Conservation (phyloP, 1,139 yeast species). For the Pneumocystis sp. region DNA sequence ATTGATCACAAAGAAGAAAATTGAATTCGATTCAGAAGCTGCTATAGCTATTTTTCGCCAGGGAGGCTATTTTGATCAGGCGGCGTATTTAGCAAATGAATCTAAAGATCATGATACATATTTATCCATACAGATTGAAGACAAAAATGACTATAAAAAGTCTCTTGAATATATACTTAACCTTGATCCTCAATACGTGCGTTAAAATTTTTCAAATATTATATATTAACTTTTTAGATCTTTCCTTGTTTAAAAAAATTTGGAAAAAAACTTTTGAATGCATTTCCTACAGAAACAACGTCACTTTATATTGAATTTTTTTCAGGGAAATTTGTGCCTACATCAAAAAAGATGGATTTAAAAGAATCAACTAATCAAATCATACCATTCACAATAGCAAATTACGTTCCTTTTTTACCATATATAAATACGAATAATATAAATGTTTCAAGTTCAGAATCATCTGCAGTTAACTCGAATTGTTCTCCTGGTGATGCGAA, state of each 20-base stretch:
- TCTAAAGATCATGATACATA: constrained; percentile 62
- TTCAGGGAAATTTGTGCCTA: constrained; percentile 64
- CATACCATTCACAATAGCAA: not conserved
- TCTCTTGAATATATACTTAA: constrained; percentile 57
- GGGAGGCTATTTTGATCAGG: constrained; percentile 54
- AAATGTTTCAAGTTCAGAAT: constrained; percentile 4
- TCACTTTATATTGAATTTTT: constrained; percentile 69
- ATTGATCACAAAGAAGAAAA: constrained; percentile 37
- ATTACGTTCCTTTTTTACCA: constrained; percentile 3
- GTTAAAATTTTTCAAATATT: constrained; percentile 28
- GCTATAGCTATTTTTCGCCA: constrained; percentile 66
- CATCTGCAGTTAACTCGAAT: constrained; percentile 5
- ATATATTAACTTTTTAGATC: not conserved
- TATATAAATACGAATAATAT: constrained; percentile 5
- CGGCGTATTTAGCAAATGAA: constrained; percentile 54
- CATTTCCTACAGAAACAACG: constrained; percentile 68
- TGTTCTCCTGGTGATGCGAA: constrained; percentile 1
- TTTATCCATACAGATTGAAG: constrained; percentile 61
- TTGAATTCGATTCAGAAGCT: constrained; percentile 50
- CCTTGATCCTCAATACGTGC: constrained; percentile 65
- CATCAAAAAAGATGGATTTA: constrained; percentile 4
- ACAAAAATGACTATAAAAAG: constrained; percentile 45
- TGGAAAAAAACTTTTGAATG: constrained; percentile 50
- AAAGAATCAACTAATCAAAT: not conserved
- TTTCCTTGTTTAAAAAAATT: constrained; percentile 35